Conservation (phyloP, 83 land plant species). For the Picea engelmannii region DNA sequence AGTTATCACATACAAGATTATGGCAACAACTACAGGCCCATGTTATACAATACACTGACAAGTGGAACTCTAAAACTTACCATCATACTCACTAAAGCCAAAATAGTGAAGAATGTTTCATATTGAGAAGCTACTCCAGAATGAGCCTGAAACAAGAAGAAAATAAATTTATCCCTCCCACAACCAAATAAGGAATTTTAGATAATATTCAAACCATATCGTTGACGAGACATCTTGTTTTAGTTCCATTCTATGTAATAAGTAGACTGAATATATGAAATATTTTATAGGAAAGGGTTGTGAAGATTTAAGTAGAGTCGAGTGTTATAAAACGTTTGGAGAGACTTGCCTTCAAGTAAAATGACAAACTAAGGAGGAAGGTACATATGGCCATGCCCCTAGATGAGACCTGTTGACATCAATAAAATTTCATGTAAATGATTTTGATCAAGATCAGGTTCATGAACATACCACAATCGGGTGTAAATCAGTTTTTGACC, state of each 20-base stretch:
- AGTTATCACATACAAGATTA: neutral
- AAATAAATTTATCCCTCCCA: neutral
- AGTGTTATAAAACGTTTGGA: neutral
- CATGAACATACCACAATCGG: neutral
- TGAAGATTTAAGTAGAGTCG: neutral
- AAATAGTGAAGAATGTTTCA: no score
- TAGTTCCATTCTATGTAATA: neutral
- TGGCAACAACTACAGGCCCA: conserved; percentile 1
- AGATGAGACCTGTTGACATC: conserved; percentile 66
- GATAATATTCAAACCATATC: no score
- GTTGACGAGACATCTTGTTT: neutral
- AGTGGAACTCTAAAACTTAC: neutral
- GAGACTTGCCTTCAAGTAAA: conserved; percentile 8
- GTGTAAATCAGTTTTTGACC: conserved; percentile 33
- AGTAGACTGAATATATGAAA: neutral
- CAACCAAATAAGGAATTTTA: neutral
- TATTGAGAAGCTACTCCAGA: conserved; percentile 3
- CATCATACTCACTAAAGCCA: neutral
- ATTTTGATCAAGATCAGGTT: neutral
- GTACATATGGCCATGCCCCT: conserved; percentile 77
- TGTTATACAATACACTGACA: neutral
- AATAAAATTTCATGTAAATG: neutral
- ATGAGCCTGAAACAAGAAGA: neutral
- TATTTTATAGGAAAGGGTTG: neutral
- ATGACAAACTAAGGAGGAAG: conserved; percentile 79